Evolutionary conservation across 2,329 filamentous ascomycete species (phyloP).

Genomic region (Macrophomina tecta): DNA sequence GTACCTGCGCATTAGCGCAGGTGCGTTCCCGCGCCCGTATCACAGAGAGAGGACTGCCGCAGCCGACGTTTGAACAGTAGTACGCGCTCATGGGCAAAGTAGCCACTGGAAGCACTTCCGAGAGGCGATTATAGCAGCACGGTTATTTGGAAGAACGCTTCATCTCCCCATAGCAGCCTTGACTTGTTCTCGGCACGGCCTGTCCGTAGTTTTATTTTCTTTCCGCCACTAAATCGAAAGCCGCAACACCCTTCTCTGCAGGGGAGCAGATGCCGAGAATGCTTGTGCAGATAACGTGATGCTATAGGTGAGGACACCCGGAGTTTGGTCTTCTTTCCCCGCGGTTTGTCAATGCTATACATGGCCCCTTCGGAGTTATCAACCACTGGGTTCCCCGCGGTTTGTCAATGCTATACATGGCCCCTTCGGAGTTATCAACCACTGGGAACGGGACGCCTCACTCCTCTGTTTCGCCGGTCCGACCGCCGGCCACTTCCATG

Average conservation of each 20-base stretch:
- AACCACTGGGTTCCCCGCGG: not conserved
- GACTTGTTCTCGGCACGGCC: too few relatives aligned
- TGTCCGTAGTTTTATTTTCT: too few relatives aligned
- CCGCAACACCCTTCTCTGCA: not conserved
- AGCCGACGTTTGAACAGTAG: too few relatives aligned
- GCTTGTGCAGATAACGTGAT: not conserved
- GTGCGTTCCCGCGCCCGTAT: not conserved
- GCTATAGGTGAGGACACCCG: not conserved
- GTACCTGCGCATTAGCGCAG: not conserved
- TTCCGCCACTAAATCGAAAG: too few relatives aligned
- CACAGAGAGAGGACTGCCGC: too few relatives aligned
- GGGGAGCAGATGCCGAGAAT: not conserved
- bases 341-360: not conserved
- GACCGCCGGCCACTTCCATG: not conserved
- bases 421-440: slow-evolving; percentile 1
- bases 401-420: slow-evolving; percentile 5
- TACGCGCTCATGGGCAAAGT: too few relatives aligned
- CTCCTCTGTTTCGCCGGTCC: not conserved
- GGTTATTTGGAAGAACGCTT: too few relatives aligned
- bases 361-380: slow-evolving; percentile 8
- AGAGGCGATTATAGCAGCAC: too few relatives aligned
- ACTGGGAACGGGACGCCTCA: slow-evolving; percentile 5
- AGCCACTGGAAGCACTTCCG: too few relatives aligned
- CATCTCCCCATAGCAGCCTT: too few relatives aligned
- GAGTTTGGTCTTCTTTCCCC: not conserved